phyloP scores from a whole-genome alignment of 202 grass and related monocot genomes.

The Zoysia matrella region DNA sequence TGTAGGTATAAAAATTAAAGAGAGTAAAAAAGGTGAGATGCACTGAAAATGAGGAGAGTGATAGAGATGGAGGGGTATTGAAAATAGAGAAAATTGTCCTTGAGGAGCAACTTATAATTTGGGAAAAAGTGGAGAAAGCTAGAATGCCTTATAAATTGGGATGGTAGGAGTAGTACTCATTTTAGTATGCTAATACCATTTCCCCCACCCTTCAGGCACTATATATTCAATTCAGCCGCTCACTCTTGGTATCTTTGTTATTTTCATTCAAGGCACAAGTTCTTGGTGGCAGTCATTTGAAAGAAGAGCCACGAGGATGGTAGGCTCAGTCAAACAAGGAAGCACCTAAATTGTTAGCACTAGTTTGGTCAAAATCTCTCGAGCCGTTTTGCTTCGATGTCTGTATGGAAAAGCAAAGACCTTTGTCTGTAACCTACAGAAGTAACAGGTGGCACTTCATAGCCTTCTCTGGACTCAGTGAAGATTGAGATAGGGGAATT shows the following conservation, averaged over 20 bases:
- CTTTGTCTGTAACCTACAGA: slow-evolving; percentile 32
- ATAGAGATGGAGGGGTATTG: too few relatives aligned
- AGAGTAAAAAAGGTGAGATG: too few relatives aligned
- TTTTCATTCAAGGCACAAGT: slow-evolving; percentile 58
- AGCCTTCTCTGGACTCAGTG: slow-evolving; percentile 19
- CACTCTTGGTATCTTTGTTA: slow-evolving; percentile 29
- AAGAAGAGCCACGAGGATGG: slow-evolving; percentile 69
- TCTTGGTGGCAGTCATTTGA: slow-evolving; percentile 58
- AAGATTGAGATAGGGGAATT: slow-evolving; percentile 42
- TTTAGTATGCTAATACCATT: slow-evolving; percentile 8
- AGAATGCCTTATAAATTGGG: too few relatives aligned
- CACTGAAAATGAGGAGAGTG: too few relatives aligned
- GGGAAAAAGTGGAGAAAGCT: too few relatives aligned
- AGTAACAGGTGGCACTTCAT: slow-evolving; percentile 14
- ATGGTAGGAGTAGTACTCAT: neutral
- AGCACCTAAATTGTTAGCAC: slow-evolving; percentile 38
- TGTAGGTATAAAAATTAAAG: too few relatives aligned
- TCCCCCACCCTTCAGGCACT: neutral
- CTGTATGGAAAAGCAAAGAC: slow-evolving; percentile 29
- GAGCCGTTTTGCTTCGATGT: slow-evolving; percentile 27
- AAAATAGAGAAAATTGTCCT: too few relatives aligned
- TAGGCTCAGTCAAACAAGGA: slow-evolving; percentile 40
- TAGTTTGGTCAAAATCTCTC: slow-evolving; percentile 33
- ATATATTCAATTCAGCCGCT: slow-evolving; percentile 25
- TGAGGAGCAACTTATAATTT: too few relatives aligned